Percentiles rank a stretch among this genome's conserved stretches.
phyloP scores from a whole-genome alignment of 345 rosid genomes.

The Linum lewisii region DNA sequence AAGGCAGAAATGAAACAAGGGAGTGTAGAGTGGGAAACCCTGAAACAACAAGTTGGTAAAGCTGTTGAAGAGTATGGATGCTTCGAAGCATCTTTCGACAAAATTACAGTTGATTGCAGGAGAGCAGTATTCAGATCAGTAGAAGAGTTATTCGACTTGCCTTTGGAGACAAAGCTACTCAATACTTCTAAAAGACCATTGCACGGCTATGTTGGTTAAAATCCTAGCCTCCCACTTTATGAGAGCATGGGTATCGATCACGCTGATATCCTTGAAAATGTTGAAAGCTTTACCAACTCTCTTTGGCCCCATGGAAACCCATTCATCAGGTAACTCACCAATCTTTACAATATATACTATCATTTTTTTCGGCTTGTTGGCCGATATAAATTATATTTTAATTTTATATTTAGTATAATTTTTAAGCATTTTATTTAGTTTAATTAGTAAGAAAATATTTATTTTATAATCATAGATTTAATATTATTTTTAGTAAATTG shows the following conservation, averaged over 20 bases:
- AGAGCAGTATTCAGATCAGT: constrained; percentile 13
- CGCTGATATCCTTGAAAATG: constrained; percentile 6
- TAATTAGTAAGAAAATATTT: too few species aligned
- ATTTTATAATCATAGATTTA: too few species aligned
- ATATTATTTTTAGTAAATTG: too few species aligned
- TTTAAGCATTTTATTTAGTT: too few species aligned
- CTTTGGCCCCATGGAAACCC: constrained; percentile 37
- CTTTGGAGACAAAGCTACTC: constrained; percentile 17
- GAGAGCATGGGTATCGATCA: constrained; percentile 35
- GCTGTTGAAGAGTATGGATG: constrained; percentile 36
- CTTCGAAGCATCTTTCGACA: constrained; percentile 24
- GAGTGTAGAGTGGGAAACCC: constrained; percentile 15
- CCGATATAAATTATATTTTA: too few species aligned
- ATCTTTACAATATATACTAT: too few species aligned
- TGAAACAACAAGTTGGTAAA: constrained; percentile 13
- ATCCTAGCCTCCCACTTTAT: constrained; percentile 17
- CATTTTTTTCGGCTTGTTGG: too few species aligned
- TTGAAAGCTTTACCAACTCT: constrained; percentile 10
- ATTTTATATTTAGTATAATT: too few species aligned
- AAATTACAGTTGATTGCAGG: constrained; percentile 13
- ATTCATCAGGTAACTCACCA: constrained; percentile 23
- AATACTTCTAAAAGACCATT: constrained; percentile 30
- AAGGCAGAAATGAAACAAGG: constrained; percentile 15
- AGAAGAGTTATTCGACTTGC: constrained; percentile 26
- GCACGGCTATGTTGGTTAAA: constrained; percentile 29